Percentiles rank a stretch among this genome's conserved stretches.
phyloP scores from a whole-genome alignment of 441 rosid species.

The Adansonia rubrostipa region DNA sequence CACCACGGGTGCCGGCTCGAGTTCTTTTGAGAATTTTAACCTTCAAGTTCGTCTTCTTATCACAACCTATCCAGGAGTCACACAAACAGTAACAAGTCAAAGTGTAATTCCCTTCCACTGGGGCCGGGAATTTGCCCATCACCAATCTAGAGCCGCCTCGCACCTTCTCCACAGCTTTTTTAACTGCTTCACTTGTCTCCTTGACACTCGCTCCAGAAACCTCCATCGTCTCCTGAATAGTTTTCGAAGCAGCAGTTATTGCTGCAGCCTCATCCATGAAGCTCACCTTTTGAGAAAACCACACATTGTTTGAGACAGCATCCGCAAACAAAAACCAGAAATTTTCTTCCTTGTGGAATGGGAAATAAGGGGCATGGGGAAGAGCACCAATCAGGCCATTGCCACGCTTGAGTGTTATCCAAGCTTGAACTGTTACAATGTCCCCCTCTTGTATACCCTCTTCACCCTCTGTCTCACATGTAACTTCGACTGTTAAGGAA shows the following conservation, averaged over 20 bases:
- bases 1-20: constrained; percentile 78
- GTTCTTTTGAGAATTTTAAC: constrained; percentile 83
- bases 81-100: constrained; percentile 87
- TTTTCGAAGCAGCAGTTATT: constrained; percentile 76
- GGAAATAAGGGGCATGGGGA: constrained; percentile 84
- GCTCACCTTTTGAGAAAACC: constrained; percentile 95
- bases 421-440: constrained; percentile 80
- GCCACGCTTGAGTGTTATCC: constrained; percentile 78
- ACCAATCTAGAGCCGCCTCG: constrained; percentile 81
- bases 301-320: constrained; percentile 68
- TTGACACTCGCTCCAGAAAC: constrained; percentile 77
- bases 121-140: constrained; percentile 90
- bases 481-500: constrained; percentile 74
- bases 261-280: constrained; percentile 95
- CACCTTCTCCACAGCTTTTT: constrained; percentile 81
- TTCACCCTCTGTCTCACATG: constrained; percentile 95
- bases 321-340: constrained; percentile 95
- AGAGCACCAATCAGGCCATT: constrained; percentile 85
- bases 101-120: constrained; percentile 80
- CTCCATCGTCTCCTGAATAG: constrained; percentile 89
- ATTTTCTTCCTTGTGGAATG: constrained; percentile 94
- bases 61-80: constrained; percentile 96
- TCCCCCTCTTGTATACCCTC: constrained; percentile 97
- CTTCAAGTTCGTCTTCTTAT: constrained; percentile 64
- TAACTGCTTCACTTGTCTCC: constrained; percentile 70